Evolutionary conservation across 192 early-diverging fungal genomes (phyloP), one percentile per base, ranked within the genome.

Genomic region (Umbelopsis vinacea): DNA sequence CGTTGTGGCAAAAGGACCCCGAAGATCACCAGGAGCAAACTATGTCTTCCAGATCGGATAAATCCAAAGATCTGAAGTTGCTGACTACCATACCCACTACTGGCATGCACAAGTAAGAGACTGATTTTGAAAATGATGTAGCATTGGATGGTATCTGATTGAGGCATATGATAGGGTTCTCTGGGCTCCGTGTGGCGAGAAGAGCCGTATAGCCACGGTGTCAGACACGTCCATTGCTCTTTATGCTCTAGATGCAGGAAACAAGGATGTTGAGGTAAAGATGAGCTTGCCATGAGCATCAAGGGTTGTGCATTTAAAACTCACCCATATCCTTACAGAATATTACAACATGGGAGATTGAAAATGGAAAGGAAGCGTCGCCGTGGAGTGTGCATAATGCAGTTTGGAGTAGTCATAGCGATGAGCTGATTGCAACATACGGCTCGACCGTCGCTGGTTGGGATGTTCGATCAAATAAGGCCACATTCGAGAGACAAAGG

Each of bases 391-490:
- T 78, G 8, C 69, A 74, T 23, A 84, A 80, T 54, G 89, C 80
- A 4, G 79, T 83, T 17, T 89, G 90, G 89, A 91, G 90, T 60
- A 90, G 90, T 21, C 90, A 93, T 74, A 68, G 75, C 33, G 47
- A 81, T 14, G 85, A 84, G 21, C 73, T 95, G 38, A 82, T 88
- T 14, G 83, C 93, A 4, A 84, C 86, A 8, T 86, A 87, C 37
- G 90, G 86, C 21, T 72, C 81, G 6, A 76, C 82, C 21, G 77
- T 97, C 4, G 83, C 84, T 35, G 86, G 91, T 11, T 94, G 91
- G 89, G 93, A 96, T 77, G 68, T 88, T 26, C 86, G 90, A 17
- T 79, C 85, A 2, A 70, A 47, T 8, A 10, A 60, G 6, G 21
- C 14, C 15, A 82, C 81, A 22, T 85, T 87, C 55, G 54, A 71